Evolutionary conservation across 306 rosid species (phyloP), one percentile per base, ranked within the genome.

Genomic region (Quercus variabilis): DNA sequence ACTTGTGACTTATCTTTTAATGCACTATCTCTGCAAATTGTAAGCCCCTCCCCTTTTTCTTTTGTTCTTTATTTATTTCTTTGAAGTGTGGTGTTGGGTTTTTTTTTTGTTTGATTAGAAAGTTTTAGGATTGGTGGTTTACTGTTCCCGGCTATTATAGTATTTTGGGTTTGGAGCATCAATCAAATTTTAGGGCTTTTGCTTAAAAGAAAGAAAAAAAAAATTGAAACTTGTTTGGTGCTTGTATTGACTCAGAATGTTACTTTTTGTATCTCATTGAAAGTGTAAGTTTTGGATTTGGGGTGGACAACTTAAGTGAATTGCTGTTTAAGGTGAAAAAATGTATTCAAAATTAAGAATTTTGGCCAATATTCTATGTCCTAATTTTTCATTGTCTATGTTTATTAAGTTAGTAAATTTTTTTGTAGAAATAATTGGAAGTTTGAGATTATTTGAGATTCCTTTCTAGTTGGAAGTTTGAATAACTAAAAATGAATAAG

Each of bases 21-120:
- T 30, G 31, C 31, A 30, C 31, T 30, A 28, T 30, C 86, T 94
- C 79, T 83, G 83, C 84, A 86, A 88, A 84, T 51, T 92, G 98
- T 94, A 84, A 1, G 88, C 43, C 28, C 23, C 33, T 6, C 28
- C 1, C 28, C 1, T 21, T 25, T 51, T 38, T 9, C 11, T 26
- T 23, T 5, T 6, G 52, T n/a, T 38, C 41, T 9, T 5, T 54
- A 35, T 60, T 0, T 38, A 23, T 28, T 20, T 41, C 10, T 31
- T 30, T 31, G 15, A n/a, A 25, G 2, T 38, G 4, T 30, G 31
- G 19, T 20, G 33, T 7, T 28, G 4, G 9, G 2, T 30, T 55
- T 18, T 46, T 18, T 46, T 20, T 35, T 74, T 30, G 59, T 28
- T 55, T 33, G 15, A 18, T 18, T 21, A n/a, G 15, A 14, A 46